These are phyloP conservation scores for Thalassiosira delicatula DNA, from an alignment of 352 stramenopile genomes.

Conservation along the genomic window DNA sequence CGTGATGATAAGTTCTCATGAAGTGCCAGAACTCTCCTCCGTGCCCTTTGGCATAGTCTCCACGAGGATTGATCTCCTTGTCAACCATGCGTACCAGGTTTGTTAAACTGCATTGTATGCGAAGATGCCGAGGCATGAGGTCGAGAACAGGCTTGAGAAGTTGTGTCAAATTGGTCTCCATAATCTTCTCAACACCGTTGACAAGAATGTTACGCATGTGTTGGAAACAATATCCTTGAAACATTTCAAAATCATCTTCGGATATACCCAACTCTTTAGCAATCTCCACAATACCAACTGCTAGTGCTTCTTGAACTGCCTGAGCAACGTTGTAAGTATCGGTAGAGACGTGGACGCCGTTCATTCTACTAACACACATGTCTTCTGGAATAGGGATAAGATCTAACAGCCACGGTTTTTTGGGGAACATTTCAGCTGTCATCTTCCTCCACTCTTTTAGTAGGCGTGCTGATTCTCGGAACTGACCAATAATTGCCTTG, in stretches of 20 bases:
- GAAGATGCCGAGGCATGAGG: neutral
- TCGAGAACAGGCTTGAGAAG: constrained; percentile 13
- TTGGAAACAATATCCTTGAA: constrained; percentile 23
- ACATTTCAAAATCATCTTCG: constrained; percentile 16
- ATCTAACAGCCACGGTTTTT: neutral
- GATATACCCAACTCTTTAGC: neutral
- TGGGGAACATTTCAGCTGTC: constrained; percentile 5
- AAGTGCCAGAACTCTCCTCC: neutral
- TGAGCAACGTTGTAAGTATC: constrained; percentile 16
- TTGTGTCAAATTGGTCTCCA: neutral
- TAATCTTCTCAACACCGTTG: constrained; percentile 6
- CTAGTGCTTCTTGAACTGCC: neutral
- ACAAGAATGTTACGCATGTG: constrained; percentile 39
- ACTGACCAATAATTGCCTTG: constrained; percentile 3
- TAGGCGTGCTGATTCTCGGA: constrained; percentile 5
- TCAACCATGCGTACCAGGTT: neutral
- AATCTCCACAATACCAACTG: neutral
- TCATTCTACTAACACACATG: neutral
- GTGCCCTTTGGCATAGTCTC: neutral
- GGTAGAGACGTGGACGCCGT: neutral
- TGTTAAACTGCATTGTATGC: neutral
- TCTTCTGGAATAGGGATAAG: neutral
- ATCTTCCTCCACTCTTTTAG: constrained; percentile 10
- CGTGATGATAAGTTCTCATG: no score
- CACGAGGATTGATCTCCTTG: neutral